A percentile compares a stretch with the other conserved stretches of the same genome.
phyloP scores from a whole-genome alignment of 305 asterid genomes.

The Coffea humblotiana region DNA sequence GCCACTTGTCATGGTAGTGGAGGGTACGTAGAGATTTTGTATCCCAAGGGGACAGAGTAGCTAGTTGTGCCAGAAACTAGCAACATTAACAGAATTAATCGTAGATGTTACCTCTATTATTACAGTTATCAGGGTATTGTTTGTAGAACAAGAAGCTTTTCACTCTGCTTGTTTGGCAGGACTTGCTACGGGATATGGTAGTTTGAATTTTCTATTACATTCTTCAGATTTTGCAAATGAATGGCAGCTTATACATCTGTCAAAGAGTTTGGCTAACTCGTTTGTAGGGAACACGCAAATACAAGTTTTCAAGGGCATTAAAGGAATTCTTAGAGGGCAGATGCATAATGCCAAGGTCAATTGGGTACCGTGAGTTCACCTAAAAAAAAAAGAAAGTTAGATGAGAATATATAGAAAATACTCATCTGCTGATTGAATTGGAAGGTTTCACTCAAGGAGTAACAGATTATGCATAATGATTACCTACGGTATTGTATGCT shows the following conservation, averaged over 20 bases:
- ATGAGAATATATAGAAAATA: no score
- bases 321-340: not conserved
- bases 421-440: not conserved
- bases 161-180: not conserved
- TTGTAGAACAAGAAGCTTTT: not conserved
- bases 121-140: not conserved
- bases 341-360: not conserved
- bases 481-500: not conserved
- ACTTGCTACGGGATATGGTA: not conserved
- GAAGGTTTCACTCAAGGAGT: no score
- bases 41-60: not conserved
- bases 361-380: not conserved
- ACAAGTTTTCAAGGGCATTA: not conserved
- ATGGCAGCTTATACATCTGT: not conserved
- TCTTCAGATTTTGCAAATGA: not conserved
- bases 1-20: not conserved
- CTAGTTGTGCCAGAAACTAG: not conserved
- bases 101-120: not conserved
- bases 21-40: not conserved
- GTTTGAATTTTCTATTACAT: not conserved
- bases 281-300: not conserved
- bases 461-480: no score
- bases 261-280: not conserved
- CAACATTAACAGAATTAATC: no score
- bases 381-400: no score